A percentile compares a stretch with the other conserved stretches of the same genome.
phyloP scores from a whole-genome alignment of 352 stramenopile genomes.

The Phytophthora capsici region DNA sequence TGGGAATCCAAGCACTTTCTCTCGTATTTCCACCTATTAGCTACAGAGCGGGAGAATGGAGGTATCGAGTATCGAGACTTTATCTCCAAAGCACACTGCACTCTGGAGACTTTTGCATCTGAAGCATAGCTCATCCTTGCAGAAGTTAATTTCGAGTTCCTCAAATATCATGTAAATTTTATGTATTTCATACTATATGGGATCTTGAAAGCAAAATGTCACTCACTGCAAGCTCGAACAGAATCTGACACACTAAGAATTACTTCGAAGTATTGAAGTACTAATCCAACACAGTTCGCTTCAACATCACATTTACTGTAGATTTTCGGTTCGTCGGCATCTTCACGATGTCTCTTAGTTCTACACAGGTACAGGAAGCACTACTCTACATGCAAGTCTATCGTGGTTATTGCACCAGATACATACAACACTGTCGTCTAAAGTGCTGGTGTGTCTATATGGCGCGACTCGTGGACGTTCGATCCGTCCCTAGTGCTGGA shows the following conservation, averaged over 20 bases:
- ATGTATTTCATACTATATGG: too few species aligned
- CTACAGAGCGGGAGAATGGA: conserved; percentile 48
- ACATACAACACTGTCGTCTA: background rate
- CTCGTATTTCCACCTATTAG: conserved; percentile 75
- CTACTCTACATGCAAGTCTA: background rate
- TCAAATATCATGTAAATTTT: too few species aligned
- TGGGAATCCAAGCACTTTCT: conserved; percentile 77
- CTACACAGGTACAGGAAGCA: background rate
- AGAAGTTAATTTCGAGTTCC: too few species aligned
- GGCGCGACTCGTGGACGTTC: conserved; percentile 6
- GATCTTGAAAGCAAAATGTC: too few species aligned
- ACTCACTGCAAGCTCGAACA: too few species aligned
- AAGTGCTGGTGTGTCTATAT: background rate
- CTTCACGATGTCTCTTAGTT: conserved; percentile 1
- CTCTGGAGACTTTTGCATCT: too few species aligned
- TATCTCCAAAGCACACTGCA: background rate
- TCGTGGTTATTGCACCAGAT: background rate
- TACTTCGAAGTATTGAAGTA: too few species aligned
- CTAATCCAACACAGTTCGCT: too few species aligned
- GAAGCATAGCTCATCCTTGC: too few species aligned
- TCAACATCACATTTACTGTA: conserved; percentile 2
- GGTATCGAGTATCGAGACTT: conserved; percentile 41
- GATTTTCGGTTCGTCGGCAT: background rate
- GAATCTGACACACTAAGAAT: too few species aligned
- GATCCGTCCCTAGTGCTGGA: conserved; percentile 12